phyloP scores from a whole-genome alignment of 148 eudicot genomes.

The Spergularia marina region DNA sequence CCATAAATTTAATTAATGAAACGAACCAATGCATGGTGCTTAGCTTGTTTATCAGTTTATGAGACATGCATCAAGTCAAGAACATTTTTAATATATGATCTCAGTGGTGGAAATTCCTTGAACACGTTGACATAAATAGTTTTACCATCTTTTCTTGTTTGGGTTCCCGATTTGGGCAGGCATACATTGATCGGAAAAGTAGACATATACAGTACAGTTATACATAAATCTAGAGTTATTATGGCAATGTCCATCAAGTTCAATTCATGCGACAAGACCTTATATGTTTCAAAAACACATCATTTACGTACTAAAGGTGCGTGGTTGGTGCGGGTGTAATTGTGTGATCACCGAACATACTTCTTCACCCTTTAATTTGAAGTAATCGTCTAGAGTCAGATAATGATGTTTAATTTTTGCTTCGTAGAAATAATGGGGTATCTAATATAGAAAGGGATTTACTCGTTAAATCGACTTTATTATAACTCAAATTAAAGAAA shows the following conservation, averaged over 20 bases:
- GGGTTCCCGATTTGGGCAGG: slow-evolving; percentile 1
- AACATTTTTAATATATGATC: not conserved
- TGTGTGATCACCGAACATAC: too few relatives aligned
- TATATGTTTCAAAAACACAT: too few relatives aligned
- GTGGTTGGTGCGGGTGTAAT: too few relatives aligned
- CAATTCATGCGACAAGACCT: too few relatives aligned
- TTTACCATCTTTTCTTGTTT: not conserved
- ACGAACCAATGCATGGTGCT: not conserved
- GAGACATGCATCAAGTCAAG: not conserved
- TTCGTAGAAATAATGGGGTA: not conserved
- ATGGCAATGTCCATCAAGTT: too few relatives aligned
- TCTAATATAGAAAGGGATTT: too few relatives aligned
- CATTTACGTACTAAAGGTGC: too few relatives aligned
- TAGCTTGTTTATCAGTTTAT: not conserved
- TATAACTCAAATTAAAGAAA: not conserved
- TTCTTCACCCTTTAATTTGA: too few relatives aligned
- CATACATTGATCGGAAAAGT: not conserved
- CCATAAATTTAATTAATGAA: too few relatives aligned
- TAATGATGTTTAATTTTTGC: not conserved
- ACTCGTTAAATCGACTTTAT: too few relatives aligned
- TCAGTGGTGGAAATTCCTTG: slow-evolving; percentile 14
- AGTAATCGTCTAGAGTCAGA: too few relatives aligned
- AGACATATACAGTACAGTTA: not conserved
- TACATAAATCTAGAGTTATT: not conserved
- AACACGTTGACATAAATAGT: slow-evolving; percentile 7